Percentiles rank a stretch among this genome's conserved stretches.
phyloP scores from a whole-genome alignment of 2,329 filamentous ascomycete genomes.

The Onygena corvina region DNA sequence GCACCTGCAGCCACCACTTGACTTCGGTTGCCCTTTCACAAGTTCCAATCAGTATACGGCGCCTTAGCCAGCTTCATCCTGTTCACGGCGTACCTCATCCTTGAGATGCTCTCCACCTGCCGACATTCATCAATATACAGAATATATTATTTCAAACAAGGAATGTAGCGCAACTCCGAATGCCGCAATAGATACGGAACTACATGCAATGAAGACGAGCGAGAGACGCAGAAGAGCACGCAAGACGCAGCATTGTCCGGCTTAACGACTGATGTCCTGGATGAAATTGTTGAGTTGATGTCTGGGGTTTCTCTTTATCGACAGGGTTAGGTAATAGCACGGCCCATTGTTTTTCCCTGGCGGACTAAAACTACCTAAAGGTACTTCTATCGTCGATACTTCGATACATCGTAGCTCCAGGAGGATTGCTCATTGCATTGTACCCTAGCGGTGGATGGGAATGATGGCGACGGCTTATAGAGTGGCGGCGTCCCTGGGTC shows the following conservation, averaged over 20 bases:
- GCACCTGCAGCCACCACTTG: constrained; percentile 57
- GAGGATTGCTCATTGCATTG: too few relatives aligned
- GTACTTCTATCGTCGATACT: too few relatives aligned
- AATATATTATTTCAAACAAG: neutral
- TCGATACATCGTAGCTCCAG: too few relatives aligned
- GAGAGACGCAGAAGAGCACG: neutral
- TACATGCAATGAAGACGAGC: neutral
- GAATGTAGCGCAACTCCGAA: neutral
- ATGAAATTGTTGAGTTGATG: neutral
- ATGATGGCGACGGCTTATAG: too few relatives aligned
- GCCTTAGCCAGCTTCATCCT: neutral
- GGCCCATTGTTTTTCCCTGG: too few relatives aligned
- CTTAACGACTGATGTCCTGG: too few relatives aligned
- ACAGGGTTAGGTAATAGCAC: neutral
- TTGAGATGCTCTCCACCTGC: constrained; percentile 51
- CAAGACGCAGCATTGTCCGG: too few relatives aligned
- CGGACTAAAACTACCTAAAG: too few relatives aligned
- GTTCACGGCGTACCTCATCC: constrained; percentile 46
- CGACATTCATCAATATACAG: constrained; percentile 47
- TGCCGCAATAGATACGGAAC: neutral
- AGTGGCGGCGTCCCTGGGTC: too few relatives aligned
- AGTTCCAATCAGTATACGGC: neutral
- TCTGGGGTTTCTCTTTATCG: neutral
- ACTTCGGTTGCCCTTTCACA: constrained; percentile 48
- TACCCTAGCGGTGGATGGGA: too few relatives aligned